Evolutionary conservation across 1,139 yeast genomes (phyloP).

Genomic region (Diutina siamensis): DNA sequence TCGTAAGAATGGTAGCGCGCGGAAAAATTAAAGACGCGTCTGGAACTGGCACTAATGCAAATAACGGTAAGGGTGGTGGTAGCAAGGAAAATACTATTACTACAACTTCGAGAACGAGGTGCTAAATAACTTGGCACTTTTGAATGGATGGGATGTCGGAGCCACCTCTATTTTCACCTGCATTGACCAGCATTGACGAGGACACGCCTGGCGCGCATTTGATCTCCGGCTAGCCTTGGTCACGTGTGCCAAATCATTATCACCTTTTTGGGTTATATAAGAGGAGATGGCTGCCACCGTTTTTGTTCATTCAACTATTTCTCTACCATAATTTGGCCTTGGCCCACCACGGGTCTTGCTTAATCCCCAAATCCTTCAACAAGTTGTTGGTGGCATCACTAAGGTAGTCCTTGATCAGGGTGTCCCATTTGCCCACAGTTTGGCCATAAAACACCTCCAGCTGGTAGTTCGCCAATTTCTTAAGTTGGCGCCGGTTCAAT

Average conservation of each 20-base stretch:
- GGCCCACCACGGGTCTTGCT: conserved; percentile 4
- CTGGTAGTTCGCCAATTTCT: conserved; percentile 35
- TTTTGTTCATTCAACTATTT: too few relatives aligned
- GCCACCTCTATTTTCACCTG: too few relatives aligned
- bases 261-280: too few relatives aligned
- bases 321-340: conserved; percentile 1
- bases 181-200: not conserved
- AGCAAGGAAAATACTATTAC: too few relatives aligned
- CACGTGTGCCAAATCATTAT: too few relatives aligned
- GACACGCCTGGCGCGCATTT: not conserved
- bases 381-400: not conserved
- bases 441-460: conserved; percentile 8
- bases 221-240: too few relatives aligned
- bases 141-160: too few relatives aligned
- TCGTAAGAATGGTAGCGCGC: conserved; percentile 5
- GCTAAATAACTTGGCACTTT: too few relatives aligned
- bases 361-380: conserved; percentile 3
- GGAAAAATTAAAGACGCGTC: not conserved
- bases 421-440: not conserved
- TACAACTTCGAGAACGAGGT: too few relatives aligned
- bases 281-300: too few relatives aligned
- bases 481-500: conserved; percentile 33
- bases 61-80: too few relatives aligned
- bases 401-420: not conserved
- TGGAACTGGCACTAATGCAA: too few relatives aligned